A percentile compares a stretch with the other conserved stretches of the same genome.
phyloP scores from a whole-genome alignment of 208 protist genomes.

The Acanthamoeba royreba region DNA sequence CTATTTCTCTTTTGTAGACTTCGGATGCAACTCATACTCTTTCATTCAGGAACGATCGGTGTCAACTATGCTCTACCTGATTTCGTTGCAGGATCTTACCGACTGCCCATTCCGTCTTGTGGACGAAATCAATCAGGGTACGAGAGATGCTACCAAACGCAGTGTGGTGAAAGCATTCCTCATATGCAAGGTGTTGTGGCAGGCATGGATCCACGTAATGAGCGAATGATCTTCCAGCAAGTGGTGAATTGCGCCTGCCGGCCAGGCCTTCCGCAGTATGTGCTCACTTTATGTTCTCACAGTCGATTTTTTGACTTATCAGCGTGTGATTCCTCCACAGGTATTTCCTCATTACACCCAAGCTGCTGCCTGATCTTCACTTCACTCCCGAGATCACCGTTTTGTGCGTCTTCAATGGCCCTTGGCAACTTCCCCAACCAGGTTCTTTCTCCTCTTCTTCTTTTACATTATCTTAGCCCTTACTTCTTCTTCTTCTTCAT shows the following conservation, averaged over 20 bases:
- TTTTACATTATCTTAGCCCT: too few species aligned
- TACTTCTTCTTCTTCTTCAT: too few species aligned
- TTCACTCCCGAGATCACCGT: constrained; percentile 58
- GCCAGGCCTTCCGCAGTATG: constrained; percentile 63
- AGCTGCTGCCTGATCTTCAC: constrained; percentile 61
- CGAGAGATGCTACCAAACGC: too few species aligned
- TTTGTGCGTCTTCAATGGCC: constrained; percentile 68
- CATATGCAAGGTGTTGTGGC: too few species aligned
- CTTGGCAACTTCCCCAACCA: constrained; percentile 54
- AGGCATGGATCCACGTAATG: constrained; percentile 72
- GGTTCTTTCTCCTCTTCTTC: not conserved
- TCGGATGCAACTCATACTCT: too few species aligned
- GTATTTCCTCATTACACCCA: constrained; percentile 70
- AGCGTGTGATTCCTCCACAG: not conserved
- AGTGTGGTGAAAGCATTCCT: too few species aligned
- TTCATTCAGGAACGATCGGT: constrained; percentile 78
- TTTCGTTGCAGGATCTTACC: constrained; percentile 82
- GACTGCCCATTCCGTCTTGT: constrained; percentile 85
- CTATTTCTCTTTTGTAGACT: not conserved
- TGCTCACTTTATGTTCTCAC: too few species aligned
- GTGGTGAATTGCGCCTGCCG: constrained; percentile 52
- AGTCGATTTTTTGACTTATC: too few species aligned
- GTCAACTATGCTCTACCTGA: constrained; percentile 84
- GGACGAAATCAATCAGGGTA: constrained; percentile 89
- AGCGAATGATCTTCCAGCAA: constrained; percentile 67